phyloP scores from a whole-genome alignment of 2,329 filamentous ascomycete genomes.

The Penicillium sp. region DNA sequence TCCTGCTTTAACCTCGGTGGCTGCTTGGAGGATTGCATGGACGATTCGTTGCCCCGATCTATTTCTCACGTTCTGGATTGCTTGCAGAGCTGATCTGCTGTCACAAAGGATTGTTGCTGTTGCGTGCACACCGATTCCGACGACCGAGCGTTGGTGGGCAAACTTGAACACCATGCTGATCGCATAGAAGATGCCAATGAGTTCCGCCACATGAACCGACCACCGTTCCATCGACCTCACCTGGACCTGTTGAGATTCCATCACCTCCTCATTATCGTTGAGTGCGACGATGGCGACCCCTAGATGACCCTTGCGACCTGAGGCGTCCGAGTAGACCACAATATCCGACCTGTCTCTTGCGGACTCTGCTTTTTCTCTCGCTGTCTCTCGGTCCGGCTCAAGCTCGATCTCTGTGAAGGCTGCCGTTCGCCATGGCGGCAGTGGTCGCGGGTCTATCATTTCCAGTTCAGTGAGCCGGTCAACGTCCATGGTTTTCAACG shows the following conservation, averaged over 20 bases:
- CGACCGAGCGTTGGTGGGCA: too few species aligned
- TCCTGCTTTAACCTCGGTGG: too few species aligned
- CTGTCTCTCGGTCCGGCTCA: too few species aligned
- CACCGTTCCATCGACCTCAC: constrained; percentile 19
- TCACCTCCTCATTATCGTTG: constrained; percentile 1
- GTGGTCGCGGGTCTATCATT: constrained; percentile 21
- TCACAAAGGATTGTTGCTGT: too few species aligned
- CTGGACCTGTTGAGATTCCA: constrained; percentile 8
- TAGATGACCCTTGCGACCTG: constrained; percentile 15
- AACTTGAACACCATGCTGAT: constrained; percentile 15
- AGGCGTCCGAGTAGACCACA: constrained; percentile 19
- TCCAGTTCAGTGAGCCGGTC: neutral
- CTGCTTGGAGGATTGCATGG: too few species aligned
- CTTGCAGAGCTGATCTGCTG: too few species aligned
- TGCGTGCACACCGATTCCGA: too few species aligned
- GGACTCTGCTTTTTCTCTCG: constrained; percentile 1
- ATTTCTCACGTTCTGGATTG: too few species aligned
- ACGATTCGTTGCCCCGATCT: too few species aligned
- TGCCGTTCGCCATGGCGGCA: constrained; percentile 19
- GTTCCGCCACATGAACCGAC: too few species aligned
- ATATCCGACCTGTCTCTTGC: neutral
- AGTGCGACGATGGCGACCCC: constrained; percentile 11
- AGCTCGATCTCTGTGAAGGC: constrained; percentile 24
- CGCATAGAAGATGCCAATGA: constrained; percentile 22
- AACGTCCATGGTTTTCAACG: too few species aligned